Base-by-base conservation (phyloP, 2,329 filamentous ascomycete genomes). In the Tolypocladium ovalisporum region DNA sequence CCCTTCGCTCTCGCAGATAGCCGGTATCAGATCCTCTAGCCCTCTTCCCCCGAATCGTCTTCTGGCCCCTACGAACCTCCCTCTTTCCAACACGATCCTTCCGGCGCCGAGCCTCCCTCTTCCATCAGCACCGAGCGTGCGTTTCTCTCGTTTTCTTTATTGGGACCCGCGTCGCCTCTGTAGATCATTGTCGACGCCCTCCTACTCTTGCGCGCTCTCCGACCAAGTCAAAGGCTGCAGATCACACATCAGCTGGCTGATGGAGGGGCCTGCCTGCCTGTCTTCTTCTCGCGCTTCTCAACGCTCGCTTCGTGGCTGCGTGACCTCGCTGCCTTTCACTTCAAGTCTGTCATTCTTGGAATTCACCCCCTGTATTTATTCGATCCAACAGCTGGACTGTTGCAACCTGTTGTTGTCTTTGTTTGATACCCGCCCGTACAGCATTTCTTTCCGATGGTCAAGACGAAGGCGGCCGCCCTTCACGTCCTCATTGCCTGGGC, bases 381-480 rank as follows among this genome's bases (percentile, higher is more conserved):
- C 13, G n/a, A 37, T 53, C 37, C 51, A 53, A 52, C 56, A 58
- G 56, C 56, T 52, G 56, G 56, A 44, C 56, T 58, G 56, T 58
- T 58, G 53, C 36, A 37, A 13, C 19, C n/a, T 22, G 5, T 34
- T 29, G 1, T n/a, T 34, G 44, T 40, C 3, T 24, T n/a, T 51
- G 19, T 8, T 49, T 44, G 24, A 27, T 55, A 47, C 29, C 35
- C 22, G 8, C 12, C 4, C 24, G 56, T 51, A 22, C 27, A 37
- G 5, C 54, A 9, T 44, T 34, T 24, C 24, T 52, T 27, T 15
- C 40, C 24, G 32, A 54, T 54, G 36, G 55, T 56, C 36, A 62
- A 34, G 37, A 66, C 65, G 64, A 64, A 57, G 55, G 57, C 55
- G 44, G 36, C 59, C 36, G 59, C 61, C 44, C 53, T 64, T 53